phyloP scores from a whole-genome alignment of 805 yeast genomes.

The Torulaspora maleeae region DNA sequence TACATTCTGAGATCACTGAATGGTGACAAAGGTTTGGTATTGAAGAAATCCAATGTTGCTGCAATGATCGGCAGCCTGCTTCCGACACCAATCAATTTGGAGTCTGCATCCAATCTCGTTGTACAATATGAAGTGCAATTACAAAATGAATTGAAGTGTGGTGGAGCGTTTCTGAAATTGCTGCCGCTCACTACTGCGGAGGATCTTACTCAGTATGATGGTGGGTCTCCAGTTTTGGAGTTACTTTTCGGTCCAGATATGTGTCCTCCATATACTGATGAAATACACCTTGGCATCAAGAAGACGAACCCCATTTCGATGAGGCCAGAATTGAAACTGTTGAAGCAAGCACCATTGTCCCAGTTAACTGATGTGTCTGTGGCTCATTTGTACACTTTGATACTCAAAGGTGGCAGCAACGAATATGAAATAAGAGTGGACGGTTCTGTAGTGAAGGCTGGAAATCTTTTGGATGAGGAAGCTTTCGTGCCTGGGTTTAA shows the following conservation, averaged over 20 bases:
- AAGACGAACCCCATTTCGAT: conserved; percentile 53
- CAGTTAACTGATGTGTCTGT: conserved; percentile 54
- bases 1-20: conserved; percentile 33
- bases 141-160: conserved; percentile 75
- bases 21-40: conserved; percentile 72
- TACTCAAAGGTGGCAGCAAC: conserved; percentile 54
- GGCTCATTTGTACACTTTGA: conserved; percentile 69
- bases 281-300: conserved; percentile 69
- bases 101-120: conserved; percentile 62
- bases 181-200: conserved; percentile 40
- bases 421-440: conserved; percentile 77
- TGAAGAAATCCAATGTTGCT: conserved; percentile 69
- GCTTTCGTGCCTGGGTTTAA: conserved; percentile 60
- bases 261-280: conserved; percentile 70
- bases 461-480: conserved; percentile 54
- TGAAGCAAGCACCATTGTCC: conserved; percentile 53
- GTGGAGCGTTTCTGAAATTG: conserved; percentile 85
- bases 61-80: conserved; percentile 74
- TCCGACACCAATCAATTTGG: conserved; percentile 49
- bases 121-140: conserved; percentile 85
- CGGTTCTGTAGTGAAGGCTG: conserved; percentile 69
- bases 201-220: conserved; percentile 36
- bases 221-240: conserved; percentile 66
- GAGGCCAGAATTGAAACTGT: conserved; percentile 62
- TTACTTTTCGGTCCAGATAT: conserved; percentile 93